Percentiles rank a stretch among this genome's conserved stretches.
Conservation (phyloP, 208 protist species). For the Polymyxa betae region DNA sequence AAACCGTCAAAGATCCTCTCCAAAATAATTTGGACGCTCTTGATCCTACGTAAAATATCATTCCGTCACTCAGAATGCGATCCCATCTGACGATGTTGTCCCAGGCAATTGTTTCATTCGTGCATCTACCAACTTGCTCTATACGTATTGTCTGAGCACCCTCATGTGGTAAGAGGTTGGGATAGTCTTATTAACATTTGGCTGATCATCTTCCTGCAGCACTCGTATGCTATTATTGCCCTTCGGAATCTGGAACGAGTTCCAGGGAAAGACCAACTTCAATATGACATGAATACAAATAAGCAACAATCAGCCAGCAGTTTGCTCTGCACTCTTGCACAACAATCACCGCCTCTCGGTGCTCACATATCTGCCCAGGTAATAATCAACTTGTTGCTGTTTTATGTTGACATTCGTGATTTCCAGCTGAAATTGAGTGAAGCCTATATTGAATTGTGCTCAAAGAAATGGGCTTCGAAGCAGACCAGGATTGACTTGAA, state of each 20-base stretch:
- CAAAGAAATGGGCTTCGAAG: not conserved
- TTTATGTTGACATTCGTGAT: not conserved
- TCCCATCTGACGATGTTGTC: not conserved
- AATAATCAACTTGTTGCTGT: not conserved
- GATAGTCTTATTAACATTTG: not conserved
- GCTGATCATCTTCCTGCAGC: not conserved
- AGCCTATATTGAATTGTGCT: conserved; percentile 36
- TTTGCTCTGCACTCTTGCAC: not conserved
- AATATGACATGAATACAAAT: conserved; percentile 30
- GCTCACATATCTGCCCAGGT: not conserved
- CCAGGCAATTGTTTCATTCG: not conserved
- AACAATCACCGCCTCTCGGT: not conserved
- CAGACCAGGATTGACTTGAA: not conserved
- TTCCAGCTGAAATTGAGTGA: not conserved
- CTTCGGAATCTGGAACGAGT: conserved; percentile 2
- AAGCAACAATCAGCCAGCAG: not conserved
- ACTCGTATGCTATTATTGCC: not conserved
- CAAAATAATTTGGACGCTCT: not conserved
- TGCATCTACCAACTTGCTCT: not conserved
- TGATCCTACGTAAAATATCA: not conserved
- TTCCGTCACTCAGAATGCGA: not conserved
- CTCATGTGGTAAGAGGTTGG: not conserved
- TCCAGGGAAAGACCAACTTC: not conserved
- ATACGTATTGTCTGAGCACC: not conserved
- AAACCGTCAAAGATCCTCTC: not conserved